phyloP scores from a whole-genome alignment of 2,329 filamentous ascomycete species.

The Aspergillus neotritici region DNA sequence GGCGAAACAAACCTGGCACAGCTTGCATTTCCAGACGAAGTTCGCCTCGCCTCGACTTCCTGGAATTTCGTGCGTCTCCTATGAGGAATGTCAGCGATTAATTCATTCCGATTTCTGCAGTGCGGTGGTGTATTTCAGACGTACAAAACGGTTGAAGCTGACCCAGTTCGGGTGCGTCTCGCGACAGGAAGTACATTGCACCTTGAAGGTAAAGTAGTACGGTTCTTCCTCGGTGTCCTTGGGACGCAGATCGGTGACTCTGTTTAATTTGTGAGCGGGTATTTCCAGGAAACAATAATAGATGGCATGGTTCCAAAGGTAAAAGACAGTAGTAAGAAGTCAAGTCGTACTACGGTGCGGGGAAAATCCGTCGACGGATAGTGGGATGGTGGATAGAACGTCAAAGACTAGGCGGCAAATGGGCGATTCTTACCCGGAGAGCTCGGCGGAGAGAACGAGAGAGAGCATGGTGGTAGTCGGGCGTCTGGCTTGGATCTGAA shows the following conservation, averaged over 20 bases:
- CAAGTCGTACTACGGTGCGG: conserved; percentile 9
- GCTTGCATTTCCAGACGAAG: conserved; percentile 99
- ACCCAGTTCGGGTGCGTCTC: conserved; percentile 85
- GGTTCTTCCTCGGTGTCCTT: conserved; percentile 73
- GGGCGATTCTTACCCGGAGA: conserved; percentile 28
- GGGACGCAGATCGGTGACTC: conserved; percentile 84
- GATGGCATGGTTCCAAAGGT: neutral
- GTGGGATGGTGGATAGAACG: neutral
- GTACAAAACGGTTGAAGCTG: conserved; percentile 79
- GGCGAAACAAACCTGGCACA: conserved; percentile 69
- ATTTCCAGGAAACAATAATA: no score
- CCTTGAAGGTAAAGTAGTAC: conserved; percentile 97
- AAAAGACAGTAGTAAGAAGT: neutral
- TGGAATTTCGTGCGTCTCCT: conserved; percentile 88
- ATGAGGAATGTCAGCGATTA: neutral
- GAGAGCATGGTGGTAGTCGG: conserved; percentile 32
- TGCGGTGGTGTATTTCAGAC: no score
- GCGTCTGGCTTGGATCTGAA: neutral
- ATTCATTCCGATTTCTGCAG: neutral
- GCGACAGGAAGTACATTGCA: conserved; percentile 95
- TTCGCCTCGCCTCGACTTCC: conserved; percentile 94
- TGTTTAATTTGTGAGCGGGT: conserved; percentile 35
- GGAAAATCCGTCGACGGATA: conserved; percentile 5
- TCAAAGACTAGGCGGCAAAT: neutral
- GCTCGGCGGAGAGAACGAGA: conserved; percentile 34